Evolutionary conservation across 1,139 yeast genomes (phyloP).

Genomic region (Oligophagozyma castellii): DNA sequence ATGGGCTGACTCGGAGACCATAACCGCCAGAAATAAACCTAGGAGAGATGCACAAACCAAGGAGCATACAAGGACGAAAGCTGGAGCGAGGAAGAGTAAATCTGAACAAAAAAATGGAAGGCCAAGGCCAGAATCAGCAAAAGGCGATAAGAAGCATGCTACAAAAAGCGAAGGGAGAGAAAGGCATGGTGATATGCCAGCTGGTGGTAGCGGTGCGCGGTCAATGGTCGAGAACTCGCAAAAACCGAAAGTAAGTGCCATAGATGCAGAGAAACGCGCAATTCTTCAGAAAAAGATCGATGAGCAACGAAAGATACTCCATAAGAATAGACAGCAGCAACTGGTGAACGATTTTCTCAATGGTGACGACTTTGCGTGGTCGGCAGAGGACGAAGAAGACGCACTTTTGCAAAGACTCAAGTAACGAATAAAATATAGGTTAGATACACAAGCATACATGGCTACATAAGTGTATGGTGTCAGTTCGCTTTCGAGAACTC

Average conservation of each 20-base stretch:
- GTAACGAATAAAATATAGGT: background rate
- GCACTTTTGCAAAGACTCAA: conserved; percentile 2
- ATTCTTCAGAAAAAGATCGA: conserved; percentile 19
- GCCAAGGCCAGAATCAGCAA: background rate
- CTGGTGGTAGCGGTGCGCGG: background rate
- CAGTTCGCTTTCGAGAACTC: no score
- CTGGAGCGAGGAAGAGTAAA: conserved; percentile 1
- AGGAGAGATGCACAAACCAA: no score
- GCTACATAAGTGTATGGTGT: background rate
- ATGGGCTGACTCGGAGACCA: no score
- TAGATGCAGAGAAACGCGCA: no score
- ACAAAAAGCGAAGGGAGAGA: conserved; percentile 3
- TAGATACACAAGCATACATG: background rate
- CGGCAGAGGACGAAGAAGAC: conserved; percentile 20
- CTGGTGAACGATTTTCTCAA: conserved; percentile 19
- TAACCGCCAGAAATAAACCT: no score
- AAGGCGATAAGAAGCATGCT: background rate
- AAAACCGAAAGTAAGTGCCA: no score
- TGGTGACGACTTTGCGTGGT: conserved; percentile 14
- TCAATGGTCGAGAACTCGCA: no score
- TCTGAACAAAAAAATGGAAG: background rate
- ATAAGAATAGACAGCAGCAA: conserved; percentile 17
- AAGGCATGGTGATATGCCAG: conserved; percentile 4
- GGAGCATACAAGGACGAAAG: background rate
- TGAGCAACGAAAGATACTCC: conserved; percentile 17